phyloP scores from a whole-genome alignment of 768 basidiomycete species.

The Suillus tomentosus region DNA sequence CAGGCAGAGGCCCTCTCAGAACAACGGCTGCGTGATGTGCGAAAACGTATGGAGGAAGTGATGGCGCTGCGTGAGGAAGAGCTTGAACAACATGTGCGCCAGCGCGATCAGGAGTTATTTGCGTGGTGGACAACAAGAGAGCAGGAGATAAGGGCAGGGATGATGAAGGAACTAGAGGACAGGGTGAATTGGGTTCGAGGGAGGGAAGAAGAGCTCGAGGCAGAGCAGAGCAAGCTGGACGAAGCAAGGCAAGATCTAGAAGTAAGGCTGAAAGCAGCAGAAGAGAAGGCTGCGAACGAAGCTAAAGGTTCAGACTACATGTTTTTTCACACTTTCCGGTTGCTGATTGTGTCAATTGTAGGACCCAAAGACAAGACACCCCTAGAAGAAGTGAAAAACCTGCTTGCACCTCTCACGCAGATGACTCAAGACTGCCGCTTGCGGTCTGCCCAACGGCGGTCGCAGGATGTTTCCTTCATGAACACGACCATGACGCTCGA shows the following conservation, averaged over 20 bases:
- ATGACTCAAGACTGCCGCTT: slow-evolving; percentile 33
- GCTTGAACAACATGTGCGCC: slow-evolving; percentile 66
- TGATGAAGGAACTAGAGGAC: slow-evolving; percentile 41
- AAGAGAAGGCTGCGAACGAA: slow-evolving; percentile 35
- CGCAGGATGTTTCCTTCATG: slow-evolving; percentile 25
- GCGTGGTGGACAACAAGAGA: slow-evolving; percentile 61
- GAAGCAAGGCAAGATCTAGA: slow-evolving; percentile 52
- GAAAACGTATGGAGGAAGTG: slow-evolving; percentile 72
- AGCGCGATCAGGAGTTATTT: slow-evolving; percentile 62
- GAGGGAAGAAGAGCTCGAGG: slow-evolving; percentile 54
- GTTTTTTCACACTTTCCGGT: neutral
- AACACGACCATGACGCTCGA: slow-evolving; percentile 35
- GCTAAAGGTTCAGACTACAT: slow-evolving; percentile 15
- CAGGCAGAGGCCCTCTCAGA: slow-evolving; percentile 45
- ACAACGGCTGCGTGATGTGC: slow-evolving; percentile 53
- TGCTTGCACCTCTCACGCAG: slow-evolving; percentile 53
- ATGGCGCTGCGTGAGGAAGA: slow-evolving; percentile 71
- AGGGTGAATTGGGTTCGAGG: slow-evolving; percentile 49
- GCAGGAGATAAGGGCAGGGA: slow-evolving; percentile 51
- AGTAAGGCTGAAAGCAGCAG: slow-evolving; percentile 44
- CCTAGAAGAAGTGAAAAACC: slow-evolving; percentile 76
- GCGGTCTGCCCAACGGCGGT: slow-evolving; percentile 22
- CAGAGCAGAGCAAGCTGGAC: slow-evolving; percentile 52
- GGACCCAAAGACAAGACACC: slow-evolving; percentile 58
- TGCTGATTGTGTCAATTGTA: slow-evolving; percentile 16